Evolutionary conservation across 116 monocot genomes (phyloP).

Genomic region (Posidonia oceanica): DNA sequence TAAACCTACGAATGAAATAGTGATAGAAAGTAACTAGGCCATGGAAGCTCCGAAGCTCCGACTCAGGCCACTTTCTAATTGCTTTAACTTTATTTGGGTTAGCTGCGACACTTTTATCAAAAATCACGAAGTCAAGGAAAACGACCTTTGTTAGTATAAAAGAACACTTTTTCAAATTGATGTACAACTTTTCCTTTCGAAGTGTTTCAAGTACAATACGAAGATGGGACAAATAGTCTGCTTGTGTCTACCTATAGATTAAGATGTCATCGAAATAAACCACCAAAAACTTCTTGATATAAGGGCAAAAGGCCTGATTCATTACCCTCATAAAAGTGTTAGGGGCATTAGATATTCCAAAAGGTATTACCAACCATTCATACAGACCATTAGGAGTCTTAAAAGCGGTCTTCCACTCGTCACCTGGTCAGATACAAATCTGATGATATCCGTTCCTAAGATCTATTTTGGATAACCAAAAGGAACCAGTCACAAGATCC

Average conservation of each 20-base stretch:
- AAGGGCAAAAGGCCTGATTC: background rate
- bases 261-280: conserved; percentile 15
- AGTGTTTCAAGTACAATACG: background rate
- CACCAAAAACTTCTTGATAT: background rate
- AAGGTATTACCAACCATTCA: conserved; percentile 8
- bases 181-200: background rate
- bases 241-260: background rate
- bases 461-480: background rate
- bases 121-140: background rate
- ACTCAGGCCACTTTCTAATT: background rate
- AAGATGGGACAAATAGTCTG: background rate
- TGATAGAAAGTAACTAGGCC: background rate
- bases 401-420: conserved; percentile 6
- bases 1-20: background rate
- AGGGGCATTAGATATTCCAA: conserved; percentile 2
- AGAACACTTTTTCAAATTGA: conserved; percentile 3
- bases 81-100: background rate
- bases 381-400: conserved; percentile 1
- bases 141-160: background rate
- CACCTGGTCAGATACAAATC: background rate
- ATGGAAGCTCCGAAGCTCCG: conserved; percentile 1
- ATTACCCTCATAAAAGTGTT: conserved; percentile 5
- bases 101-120: background rate
- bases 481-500: background rate
- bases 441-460: conserved; percentile 3